These are phyloP conservation scores for Neurospora pannonica DNA, from an alignment of 495 filamentous ascomycete genomes.

Conservation along the genomic window DNA sequence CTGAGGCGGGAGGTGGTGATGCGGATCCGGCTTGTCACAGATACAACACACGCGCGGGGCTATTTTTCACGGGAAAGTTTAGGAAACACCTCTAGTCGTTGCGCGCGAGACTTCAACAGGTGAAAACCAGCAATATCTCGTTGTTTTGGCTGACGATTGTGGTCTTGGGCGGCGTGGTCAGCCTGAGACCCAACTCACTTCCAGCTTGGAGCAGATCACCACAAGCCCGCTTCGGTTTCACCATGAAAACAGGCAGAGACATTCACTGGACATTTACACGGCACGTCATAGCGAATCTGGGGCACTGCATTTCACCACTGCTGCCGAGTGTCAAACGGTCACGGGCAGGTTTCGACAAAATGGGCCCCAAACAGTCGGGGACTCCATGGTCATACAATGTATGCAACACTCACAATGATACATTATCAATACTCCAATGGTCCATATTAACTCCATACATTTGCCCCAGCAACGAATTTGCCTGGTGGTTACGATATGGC, in stretches of 20 bases:
- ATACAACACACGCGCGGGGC: background rate
- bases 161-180: background rate
- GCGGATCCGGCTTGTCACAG: background rate
- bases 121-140: background rate
- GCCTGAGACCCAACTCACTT: background rate
- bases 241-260: background rate
- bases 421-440: no score
- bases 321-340: background rate
- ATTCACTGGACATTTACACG: background rate
- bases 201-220: rapidly evolving
- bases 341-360: background rate
- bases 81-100: background rate
- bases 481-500: background rate
- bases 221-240: background rate
- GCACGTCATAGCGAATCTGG: background rate
- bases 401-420: background rate
- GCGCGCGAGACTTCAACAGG: background rate
- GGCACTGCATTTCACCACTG: background rate
- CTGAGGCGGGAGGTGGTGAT: background rate
- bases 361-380: background rate
- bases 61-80: background rate
- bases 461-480: background rate
- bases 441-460: background rate
- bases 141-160: background rate
- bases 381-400: background rate